Percentiles rank a stretch among this genome's conserved stretches.
Evolutionary conservation across 2,329 filamentous ascomycete genomes (phyloP).

Genomic region (Periglandula ipomoeae): DNA sequence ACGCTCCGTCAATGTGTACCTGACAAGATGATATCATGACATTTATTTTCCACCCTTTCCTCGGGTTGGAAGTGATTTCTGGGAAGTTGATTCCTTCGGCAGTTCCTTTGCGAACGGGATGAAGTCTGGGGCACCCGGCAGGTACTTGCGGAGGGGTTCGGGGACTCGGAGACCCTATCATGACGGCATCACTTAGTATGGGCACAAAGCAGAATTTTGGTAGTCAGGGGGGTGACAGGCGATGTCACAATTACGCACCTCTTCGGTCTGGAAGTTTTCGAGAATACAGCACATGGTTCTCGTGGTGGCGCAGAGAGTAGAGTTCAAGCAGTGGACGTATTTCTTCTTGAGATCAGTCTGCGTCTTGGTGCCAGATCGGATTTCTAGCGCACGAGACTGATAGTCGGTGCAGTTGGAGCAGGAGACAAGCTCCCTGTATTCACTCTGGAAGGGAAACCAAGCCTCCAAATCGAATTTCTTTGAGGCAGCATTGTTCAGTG

Average conservation of each 20-base stretch:
- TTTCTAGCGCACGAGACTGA: constrained; percentile 88
- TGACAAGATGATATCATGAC: neutral
- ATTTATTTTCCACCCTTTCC: constrained; percentile 22
- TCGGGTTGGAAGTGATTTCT: constrained; percentile 20
- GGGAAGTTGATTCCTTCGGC: constrained; percentile 51
- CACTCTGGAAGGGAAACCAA: constrained; percentile 91
- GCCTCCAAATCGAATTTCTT: constrained; percentile 97
- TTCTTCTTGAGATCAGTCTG: constrained; percentile 77
- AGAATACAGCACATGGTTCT: constrained; percentile 88
- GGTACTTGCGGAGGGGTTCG: constrained; percentile 77
- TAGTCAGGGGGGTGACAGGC: neutral
- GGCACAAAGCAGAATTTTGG: neutral
- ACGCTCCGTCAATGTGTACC: neutral
- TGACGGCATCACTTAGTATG: neutral
- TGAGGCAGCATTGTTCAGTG: constrained; percentile 64
- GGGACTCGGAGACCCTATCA: constrained; percentile 66
- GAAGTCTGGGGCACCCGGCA: constrained; percentile 83
- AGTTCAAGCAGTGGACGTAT: constrained; percentile 90
- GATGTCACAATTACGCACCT: constrained; percentile 34
- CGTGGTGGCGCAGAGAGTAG: constrained; percentile 83
- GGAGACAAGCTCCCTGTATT: constrained; percentile 97
- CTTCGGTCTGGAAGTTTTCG: constrained; percentile 92
- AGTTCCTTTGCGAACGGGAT: constrained; percentile 81
- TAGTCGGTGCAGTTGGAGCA: constrained; percentile 99
- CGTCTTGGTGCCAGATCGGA: constrained; percentile 82